Conservation (phyloP, 176 grass and related monocot genomes). For the Cocos nucifera region DNA sequence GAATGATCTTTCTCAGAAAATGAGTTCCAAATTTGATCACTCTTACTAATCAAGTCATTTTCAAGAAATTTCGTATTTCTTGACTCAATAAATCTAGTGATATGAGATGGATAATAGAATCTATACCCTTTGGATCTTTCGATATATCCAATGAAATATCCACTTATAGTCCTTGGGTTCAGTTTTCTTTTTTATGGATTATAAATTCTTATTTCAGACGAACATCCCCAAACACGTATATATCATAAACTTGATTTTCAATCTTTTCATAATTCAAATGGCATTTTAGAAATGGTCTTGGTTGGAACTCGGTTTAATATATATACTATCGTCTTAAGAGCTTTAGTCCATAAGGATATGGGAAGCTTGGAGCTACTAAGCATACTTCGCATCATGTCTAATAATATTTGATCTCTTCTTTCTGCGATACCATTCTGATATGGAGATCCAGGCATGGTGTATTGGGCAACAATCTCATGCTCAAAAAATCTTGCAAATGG, state of each 20-base stretch:
- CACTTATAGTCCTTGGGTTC: not conserved
- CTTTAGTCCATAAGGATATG: constrained; percentile 10
- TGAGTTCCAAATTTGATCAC: no score
- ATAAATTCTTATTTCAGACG: not conserved
- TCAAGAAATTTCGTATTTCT: no score
- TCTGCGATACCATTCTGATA: constrained; percentile 1
- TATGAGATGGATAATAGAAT: no score
- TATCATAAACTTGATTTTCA: not conserved
- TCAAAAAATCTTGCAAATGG: not conserved
- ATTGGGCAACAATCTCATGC: not conserved
- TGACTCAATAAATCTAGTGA: no score
- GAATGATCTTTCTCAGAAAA: no score
- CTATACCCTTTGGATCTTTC: no score
- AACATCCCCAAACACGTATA: not conserved
- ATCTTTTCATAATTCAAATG: constrained; percentile 12
- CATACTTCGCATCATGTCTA: not conserved
- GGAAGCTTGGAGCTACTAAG: not conserved
- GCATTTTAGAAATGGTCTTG: not conserved
- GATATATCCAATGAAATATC: no score
- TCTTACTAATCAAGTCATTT: no score
- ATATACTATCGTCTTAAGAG: not conserved
- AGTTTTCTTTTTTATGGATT: not conserved
- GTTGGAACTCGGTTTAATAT: not conserved
- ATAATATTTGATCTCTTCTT: constrained; percentile 4
- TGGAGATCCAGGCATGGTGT: not conserved